A percentile compares a stretch with the other conserved stretches of the same genome.
Evolutionary conservation across 257 asterid genomes (phyloP).

Genomic region (Echium plantagineum): DNA sequence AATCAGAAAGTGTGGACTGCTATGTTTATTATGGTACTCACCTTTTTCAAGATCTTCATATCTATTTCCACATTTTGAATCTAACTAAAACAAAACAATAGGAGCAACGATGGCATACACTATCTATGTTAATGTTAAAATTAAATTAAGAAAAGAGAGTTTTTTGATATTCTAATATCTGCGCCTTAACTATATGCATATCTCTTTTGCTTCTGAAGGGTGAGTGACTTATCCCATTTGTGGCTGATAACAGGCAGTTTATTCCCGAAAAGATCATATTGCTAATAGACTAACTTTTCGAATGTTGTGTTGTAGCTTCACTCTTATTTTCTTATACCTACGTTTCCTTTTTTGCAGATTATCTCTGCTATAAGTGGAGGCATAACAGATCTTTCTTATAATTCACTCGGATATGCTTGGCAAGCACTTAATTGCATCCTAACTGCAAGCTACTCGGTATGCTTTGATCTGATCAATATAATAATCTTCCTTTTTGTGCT

Average conservation of each 20-base stretch:
- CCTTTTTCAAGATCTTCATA: conserved; percentile 2
- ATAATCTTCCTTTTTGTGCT: background rate
- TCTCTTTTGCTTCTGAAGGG: background rate
- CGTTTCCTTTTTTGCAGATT: conserved; percentile 14
- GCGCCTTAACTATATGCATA: background rate
- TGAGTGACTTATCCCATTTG: background rate
- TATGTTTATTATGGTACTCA: conserved; percentile 38
- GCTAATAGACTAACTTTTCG: background rate
- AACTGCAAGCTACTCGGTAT: conserved; percentile 47
- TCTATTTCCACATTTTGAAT: background rate
- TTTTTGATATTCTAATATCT: background rate
- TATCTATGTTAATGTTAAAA: background rate
- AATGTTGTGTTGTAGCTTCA: background rate
- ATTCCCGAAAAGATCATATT: background rate
- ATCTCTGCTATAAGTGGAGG: conserved; percentile 41
- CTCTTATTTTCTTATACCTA: background rate
- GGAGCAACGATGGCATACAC: background rate
- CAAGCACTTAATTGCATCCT: conserved; percentile 31
- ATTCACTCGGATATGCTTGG: conserved; percentile 33
- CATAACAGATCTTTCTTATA: conserved; percentile 36
- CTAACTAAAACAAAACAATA: background rate
- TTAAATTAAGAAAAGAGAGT: background rate
- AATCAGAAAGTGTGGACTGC: conserved; percentile 46
- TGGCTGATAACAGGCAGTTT: too few species aligned
- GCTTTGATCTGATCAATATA: background rate